Base-by-base conservation (phyloP, 2,329 filamentous ascomycete genomes). In the Xylaria sp. region DNA sequence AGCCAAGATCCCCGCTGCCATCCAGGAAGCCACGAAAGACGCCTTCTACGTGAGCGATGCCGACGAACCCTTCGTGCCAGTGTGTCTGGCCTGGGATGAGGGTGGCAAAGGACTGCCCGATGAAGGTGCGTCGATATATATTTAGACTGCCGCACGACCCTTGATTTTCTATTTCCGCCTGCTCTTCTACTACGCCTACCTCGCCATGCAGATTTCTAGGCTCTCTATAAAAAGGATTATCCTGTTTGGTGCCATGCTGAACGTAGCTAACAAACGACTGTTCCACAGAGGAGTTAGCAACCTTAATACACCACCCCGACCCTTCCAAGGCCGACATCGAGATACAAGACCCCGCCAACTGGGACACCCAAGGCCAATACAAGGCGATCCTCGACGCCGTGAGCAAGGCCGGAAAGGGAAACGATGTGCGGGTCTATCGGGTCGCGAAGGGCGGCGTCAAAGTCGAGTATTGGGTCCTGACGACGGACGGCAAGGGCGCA, bases 61-160 rank as follows among this genome's bases (percentile, higher is more conserved):
- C 33, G 94, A 97, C 77, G 93, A 96, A 83, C 90, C 91, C 4
- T 97, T 97, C 79, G 89, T 92, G 77, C 88, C 89, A 3, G 92
- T 97, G 5, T 88, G 86, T 60, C 77, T 97, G 71, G 84, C 83
- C 71, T 92, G 86, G 81, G 78, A 83, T 22, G 84, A 85, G 69
- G 79, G 76, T 20, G 83, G 81, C 27, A 81, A 80, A 56, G 82
- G 83, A 3, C 75, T 91, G 73, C 87, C 89, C 0, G 84, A 87
- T 71, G 89, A 90, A 78, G 84, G 89, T 91, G 76, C 73, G 84
- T 81, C 71, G 20, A 4, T 50, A 31, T 58, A 29, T 57, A 13
- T 42, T 53, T 54, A 5, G 15, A 22, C 49, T 2, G 38, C 31
- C 44, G 11, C 55, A 20, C 64, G 53, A 25, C 51, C 50, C 11